Percentiles rank a stretch among this genome's conserved stretches.
Evolutionary conservation across 75 land plant species (phyloP).

Genomic region (Isoetes taiwanensis): DNA sequence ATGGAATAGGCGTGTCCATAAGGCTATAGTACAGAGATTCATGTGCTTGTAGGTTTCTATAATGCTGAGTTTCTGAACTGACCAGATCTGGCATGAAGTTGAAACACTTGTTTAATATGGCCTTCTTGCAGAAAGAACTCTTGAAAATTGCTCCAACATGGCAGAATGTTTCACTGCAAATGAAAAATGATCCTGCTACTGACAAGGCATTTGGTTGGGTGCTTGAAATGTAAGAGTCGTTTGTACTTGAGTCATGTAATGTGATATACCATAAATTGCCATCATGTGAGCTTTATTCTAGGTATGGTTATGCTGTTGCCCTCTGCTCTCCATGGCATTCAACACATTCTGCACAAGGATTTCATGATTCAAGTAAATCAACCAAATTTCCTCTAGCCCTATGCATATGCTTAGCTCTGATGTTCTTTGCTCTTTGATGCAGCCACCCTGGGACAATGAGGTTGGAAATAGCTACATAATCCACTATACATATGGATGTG

Average conservation of each 20-base stretch:
- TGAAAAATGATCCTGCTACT: conserved; percentile 2
- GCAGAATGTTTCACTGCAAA: conserved; percentile 3
- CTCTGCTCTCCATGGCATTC: not conserved
- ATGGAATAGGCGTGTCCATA: too few relatives aligned
- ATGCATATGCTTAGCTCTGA: too few relatives aligned
- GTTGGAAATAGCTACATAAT: conserved; percentile 68
- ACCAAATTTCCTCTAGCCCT: too few relatives aligned
- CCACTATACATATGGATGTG: conserved; percentile 97
- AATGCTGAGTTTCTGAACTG: not conserved
- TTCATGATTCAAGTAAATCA: not conserved
- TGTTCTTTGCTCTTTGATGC: conserved; percentile 5
- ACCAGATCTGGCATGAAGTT: not conserved
- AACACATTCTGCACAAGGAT: not conserved
- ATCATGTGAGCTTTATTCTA: not conserved
- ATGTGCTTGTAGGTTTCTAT: not conserved
- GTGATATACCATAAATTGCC: not conserved
- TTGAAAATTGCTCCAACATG: conserved; percentile 2
- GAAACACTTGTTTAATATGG: not conserved
- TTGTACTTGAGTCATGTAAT: not conserved
- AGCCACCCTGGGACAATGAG: conserved; percentile 95
- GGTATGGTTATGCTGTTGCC: conserved; percentile 7
- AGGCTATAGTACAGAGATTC: too few relatives aligned
- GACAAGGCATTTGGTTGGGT: conserved; percentile 4
- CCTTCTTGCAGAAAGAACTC: not conserved
- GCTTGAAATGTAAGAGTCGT: conserved; percentile 2